Evolutionary conservation across 208 protist genomes (phyloP), one percentile per base, ranked within the genome.

Genomic region (Acanthamoeba lenticulata): DNA sequence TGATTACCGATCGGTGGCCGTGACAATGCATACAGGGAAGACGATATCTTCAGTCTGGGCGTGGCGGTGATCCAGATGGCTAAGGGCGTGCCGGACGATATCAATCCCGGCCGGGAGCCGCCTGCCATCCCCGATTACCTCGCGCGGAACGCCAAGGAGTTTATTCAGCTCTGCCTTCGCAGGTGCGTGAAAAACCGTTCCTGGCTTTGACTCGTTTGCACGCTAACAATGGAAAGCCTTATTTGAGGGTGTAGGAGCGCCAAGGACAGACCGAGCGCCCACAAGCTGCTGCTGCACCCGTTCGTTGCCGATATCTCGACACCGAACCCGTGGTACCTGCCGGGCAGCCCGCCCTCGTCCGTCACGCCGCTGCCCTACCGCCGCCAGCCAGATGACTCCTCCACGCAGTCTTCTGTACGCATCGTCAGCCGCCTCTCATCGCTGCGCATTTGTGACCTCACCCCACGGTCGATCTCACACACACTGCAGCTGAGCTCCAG

Each of bases 291-390:
- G 15, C n/a, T 52, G 55, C 85, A 91, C 42, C 57, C 85, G 40
- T 91, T 69, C 27, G 85, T 91, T 19, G 85, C 57, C 27, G 85
- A 91, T 32, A 72, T 91, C 36, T 74, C 55, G 29, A 91, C 85
- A 27, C 55, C 45, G n/a, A 91, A 91, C 32, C 85, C 85, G 17
- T 91, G 85, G 85, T 91, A 91, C 38, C 49, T 91, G 55, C 85
- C 85, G 9, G 85, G 85, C 36, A 91, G 85, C 55, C 85, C 85
- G 36, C 85, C 85, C 36, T 91, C 85, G 0, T 91, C 85, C 19
- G 36, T 91, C 29, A 69, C 85, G 17, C 85, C 85, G 0, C 7
- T 72, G 17, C 32, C 42, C 3, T 32, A 42, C 36, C n/a, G 85
- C 7, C 24, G 32, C 2, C 45, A 88, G 13, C 13, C 32, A 1